Conservation (phyloP, 2,329 filamentous ascomycete species). For the Thelonectria discophora region DNA sequence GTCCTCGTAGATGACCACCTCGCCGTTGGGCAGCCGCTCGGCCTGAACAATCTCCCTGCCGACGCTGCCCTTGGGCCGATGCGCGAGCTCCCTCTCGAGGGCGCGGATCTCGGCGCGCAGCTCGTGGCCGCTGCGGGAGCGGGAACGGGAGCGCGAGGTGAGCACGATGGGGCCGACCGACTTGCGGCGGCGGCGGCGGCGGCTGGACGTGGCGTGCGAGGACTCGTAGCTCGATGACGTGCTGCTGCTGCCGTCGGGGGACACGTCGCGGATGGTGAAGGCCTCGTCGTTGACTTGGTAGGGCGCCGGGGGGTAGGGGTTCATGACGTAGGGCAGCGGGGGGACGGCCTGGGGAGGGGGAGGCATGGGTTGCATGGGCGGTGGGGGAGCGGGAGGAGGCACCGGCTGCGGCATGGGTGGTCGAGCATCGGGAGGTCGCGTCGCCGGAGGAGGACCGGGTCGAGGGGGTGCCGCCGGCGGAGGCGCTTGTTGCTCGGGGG, state of each 20-base stretch:
- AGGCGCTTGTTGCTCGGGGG: conserved; percentile 35
- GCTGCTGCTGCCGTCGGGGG: conserved; percentile 55
- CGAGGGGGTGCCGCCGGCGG: conserved; percentile 37
- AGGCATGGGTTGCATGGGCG: conserved; percentile 34
- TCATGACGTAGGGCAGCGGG: conserved; percentile 45
- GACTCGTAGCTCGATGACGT: too few relatives aligned
- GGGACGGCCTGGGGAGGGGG: conserved; percentile 30
- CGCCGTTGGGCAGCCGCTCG: conserved; percentile 66
- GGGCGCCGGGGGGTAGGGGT: conserved; percentile 45
- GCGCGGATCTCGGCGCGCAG: conserved; percentile 77
- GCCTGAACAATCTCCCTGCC: conserved; percentile 65
- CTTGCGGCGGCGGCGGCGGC: conserved; percentile 41
- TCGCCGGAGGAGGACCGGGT: conserved; percentile 29
- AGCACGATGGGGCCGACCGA: conserved; percentile 48
- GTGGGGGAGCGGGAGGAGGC: conserved; percentile 35
- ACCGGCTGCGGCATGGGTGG: conserved; percentile 20
- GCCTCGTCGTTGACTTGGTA: conserved; percentile 57
- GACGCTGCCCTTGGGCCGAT: conserved; percentile 47
- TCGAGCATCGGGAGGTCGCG: conserved; percentile 10
- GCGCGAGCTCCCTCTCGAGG: conserved; percentile 64
- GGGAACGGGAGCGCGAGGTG: conserved; percentile 53
- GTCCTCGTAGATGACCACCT: conserved; percentile 71
- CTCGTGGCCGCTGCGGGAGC: conserved; percentile 64
- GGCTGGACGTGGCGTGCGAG: conserved; percentile 41
- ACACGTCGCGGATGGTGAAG: conserved; percentile 59